Conservation (phyloP, 768 basidiomycete genomes). For the Psilocybe subaeruginosa region DNA sequence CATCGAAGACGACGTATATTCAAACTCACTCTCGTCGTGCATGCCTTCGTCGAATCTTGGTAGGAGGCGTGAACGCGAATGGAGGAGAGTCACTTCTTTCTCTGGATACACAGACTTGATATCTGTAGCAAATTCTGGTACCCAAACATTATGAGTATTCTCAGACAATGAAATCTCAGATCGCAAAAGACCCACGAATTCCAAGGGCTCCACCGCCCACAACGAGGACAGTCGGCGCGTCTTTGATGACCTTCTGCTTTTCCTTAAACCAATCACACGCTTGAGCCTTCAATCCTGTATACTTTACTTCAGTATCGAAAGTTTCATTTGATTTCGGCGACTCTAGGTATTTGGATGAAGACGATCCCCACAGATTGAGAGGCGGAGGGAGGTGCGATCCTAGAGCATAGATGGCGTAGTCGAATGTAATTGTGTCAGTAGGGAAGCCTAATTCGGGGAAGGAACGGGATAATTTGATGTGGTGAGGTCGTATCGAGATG, state of each 20-base stretch:
- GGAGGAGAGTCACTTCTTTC: constrained; percentile 59
- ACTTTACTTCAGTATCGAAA: constrained; percentile 16
- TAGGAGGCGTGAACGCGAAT: constrained; percentile 58
- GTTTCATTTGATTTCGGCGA: neutral
- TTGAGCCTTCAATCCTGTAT: constrained; percentile 48
- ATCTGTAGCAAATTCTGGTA: constrained; percentile 64
- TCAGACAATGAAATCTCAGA: neutral
- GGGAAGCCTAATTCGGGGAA: constrained; percentile 50
- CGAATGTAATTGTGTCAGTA: constrained; percentile 43
- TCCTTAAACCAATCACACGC: constrained; percentile 52
- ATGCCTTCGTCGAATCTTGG: constrained; percentile 55
- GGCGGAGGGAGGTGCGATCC: constrained; percentile 60
- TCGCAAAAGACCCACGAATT: constrained; percentile 50
- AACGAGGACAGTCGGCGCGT: constrained; percentile 55
- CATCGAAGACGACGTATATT: neutral
- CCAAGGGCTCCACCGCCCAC: constrained; percentile 78
- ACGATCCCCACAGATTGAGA: constrained; percentile 54
- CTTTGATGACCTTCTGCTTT: constrained; percentile 51
- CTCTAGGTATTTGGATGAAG: constrained; percentile 6
- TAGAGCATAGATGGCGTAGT: constrained; percentile 63
- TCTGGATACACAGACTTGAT: constrained; percentile 55
- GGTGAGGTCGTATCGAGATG: constrained; percentile 37
- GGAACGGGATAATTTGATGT: constrained; percentile 46
- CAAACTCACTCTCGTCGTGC: constrained; percentile 50
- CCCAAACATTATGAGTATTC: neutral